Percentiles rank a stretch among this genome's conserved stretches.
Evolutionary conservation across 1,139 yeast species (phyloP).

Genomic region (Spencermartinsiella ligniputridi): DNA sequence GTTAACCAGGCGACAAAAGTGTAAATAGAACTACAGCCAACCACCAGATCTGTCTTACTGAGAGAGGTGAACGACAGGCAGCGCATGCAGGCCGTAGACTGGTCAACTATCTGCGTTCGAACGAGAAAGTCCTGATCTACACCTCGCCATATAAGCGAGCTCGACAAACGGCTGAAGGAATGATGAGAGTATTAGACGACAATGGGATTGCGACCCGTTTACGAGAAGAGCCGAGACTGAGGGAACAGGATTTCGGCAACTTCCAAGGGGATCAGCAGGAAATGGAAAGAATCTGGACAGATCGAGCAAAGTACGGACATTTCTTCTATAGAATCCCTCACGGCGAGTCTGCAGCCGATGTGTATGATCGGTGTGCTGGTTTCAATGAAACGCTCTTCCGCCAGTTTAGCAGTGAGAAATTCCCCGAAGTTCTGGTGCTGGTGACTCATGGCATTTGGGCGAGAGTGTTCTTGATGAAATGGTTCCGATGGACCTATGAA

Average conservation of each 20-base stretch:
- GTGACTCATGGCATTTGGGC: constrained; percentile 96
- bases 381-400: constrained; percentile 83
- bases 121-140: constrained; percentile 55
- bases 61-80: constrained; percentile 60
- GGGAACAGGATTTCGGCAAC: constrained; percentile 94
- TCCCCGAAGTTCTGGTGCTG: constrained; percentile 69
- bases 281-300: constrained; percentile 75
- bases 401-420: constrained; percentile 62
- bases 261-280: constrained; percentile 71
- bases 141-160: constrained; percentile 84
- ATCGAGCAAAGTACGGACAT: constrained; percentile 85
- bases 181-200: constrained; percentile 55
- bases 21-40: constrained; percentile 75
- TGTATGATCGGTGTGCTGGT: constrained; percentile 82
- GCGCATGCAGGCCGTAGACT: constrained; percentile 60
- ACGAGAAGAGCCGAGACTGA: constrained; percentile 80
- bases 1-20: constrained; percentile 50
- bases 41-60: constrained; percentile 70
- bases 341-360: constrained; percentile 96
- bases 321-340: constrained; percentile 87
- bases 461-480: constrained; percentile 80
- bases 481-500: constrained; percentile 92
- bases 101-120: constrained; percentile 46
- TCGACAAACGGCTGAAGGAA: constrained; percentile 70
- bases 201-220: constrained; percentile 44